Base-by-base conservation (phyloP, 768 basidiomycete genomes). In the Rhizopogon sp. region DNA sequence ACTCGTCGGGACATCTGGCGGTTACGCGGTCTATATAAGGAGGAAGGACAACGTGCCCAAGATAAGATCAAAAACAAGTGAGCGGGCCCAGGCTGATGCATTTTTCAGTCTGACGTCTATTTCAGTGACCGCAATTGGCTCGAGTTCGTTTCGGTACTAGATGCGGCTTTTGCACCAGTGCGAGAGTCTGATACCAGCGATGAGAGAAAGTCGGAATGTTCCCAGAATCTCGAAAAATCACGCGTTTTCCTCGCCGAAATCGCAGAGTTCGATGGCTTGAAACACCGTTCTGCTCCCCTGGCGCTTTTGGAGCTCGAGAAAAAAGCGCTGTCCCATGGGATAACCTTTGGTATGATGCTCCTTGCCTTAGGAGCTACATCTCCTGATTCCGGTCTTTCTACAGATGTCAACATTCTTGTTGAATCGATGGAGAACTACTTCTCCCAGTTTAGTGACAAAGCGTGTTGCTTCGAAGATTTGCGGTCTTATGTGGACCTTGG, bases 401-500 rank as follows among this genome's bases (percentile, higher is more conserved):
- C 28, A 88, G 86, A 83, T 60, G 49, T 75, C 29, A 61, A 62
- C 11, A 69, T 70, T 29, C 60, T 85, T 53, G 65, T 79, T 33
- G 63, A 68, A 10, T 72, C 86, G 53, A 71, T 93, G 64, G 74
- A 82, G 62, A 70, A 76, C 46, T 96, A 95, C 68, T 84, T 93
- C 64, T 72, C 80, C 40, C 74, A 73, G 55, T 82, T 93, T 61
- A 87, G 89, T 31, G 83, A 85, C 67, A 96, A 93, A 69, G 76
- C 86, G 5, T 92, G 89, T 68, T 93, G 91, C 67, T 90, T 84
- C 55, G 93, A 95, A 70, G 94, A 97, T 62, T 72, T 96, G 40
- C 79, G 78, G 60, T 82, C 84, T 3, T 93, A 88, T 65, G 68
- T 87, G 53, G 64, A 63, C 7, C 69, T 88, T 13, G 70, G 79